Evolutionary conservation across 805 yeast species (phyloP).

Genomic region (Candida sonorensis): DNA sequence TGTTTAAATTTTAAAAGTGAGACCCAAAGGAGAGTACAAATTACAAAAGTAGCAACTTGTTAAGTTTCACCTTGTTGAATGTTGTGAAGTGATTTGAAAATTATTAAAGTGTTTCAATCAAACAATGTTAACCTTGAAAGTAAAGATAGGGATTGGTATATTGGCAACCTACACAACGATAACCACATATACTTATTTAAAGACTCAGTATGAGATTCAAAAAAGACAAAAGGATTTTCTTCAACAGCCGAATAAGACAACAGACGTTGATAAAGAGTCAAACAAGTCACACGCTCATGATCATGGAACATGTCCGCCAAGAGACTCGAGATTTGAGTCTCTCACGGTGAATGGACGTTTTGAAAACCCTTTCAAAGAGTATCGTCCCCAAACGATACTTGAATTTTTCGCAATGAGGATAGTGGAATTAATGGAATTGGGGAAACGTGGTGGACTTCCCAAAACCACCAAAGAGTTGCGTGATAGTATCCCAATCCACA

Average conservation of each 20-base stretch:
- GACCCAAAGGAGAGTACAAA: too few relatives aligned
- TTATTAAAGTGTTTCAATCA: too few relatives aligned
- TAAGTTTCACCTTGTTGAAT: too few relatives aligned
- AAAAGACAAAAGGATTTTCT: conserved; percentile 27
- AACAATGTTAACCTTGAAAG: conserved; percentile 21
- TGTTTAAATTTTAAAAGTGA: too few relatives aligned
- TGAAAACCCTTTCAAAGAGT: conserved; percentile 88
- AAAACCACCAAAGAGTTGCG: conserved; percentile 38
- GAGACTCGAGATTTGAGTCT: conserved; percentile 32
- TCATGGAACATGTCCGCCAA: conserved; percentile 1
- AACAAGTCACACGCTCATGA: conserved; percentile 3
- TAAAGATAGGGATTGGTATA: conserved; percentile 37
- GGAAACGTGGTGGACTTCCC: conserved; percentile 56
- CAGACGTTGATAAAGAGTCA: conserved; percentile 3
- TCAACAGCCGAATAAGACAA: conserved; percentile 4
- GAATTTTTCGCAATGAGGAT: conserved; percentile 75
- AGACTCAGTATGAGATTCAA: conserved; percentile 48
- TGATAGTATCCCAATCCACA: conserved; percentile 48
- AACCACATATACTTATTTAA: conserved; percentile 52
- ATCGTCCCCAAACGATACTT: conserved; percentile 81
- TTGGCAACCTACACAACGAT: conserved; percentile 54
- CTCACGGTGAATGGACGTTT: conserved; percentile 66
- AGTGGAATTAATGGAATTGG: conserved; percentile 58
- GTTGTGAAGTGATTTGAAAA: too few relatives aligned
- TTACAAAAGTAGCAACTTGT: too few relatives aligned